phyloP scores from a whole-genome alignment of 78 protist species.

The Pigoraptor vietnamica region DNA sequence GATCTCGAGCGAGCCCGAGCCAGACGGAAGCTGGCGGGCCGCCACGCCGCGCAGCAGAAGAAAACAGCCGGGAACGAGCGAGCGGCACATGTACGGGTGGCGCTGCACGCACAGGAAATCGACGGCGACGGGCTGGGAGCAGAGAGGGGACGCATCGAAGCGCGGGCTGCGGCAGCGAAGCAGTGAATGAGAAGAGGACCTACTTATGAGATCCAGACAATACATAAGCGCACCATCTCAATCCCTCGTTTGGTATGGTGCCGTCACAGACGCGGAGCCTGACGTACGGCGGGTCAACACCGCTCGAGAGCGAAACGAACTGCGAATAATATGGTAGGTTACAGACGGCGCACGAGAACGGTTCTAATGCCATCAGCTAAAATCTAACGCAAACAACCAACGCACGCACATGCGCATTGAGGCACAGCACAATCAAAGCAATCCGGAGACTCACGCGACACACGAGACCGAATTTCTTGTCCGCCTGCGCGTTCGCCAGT shows the following conservation, averaged over 20 bases:
- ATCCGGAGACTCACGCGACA: background rate
- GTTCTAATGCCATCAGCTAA: background rate
- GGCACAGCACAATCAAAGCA: background rate
- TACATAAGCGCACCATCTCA: background rate
- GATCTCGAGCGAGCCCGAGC: background rate
- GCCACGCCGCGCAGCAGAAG: background rate
- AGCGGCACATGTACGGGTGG: background rate
- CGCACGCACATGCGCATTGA: background rate
- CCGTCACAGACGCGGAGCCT: background rate
- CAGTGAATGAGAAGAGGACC: no score
- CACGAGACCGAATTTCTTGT: background rate
- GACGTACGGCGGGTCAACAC: background rate
- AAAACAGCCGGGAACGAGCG: background rate
- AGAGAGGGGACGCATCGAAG: background rate
- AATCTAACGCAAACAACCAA: background rate
- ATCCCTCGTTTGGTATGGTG: background rate
- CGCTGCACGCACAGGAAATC: background rate
- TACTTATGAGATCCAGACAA: no score
- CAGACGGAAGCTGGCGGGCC: background rate
- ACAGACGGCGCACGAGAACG: background rate
- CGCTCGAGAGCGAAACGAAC: background rate
- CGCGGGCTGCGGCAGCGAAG: background rate
- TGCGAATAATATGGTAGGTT: background rate
- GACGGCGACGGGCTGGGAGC: background rate
- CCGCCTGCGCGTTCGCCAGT: background rate